Evolutionary conservation across 371 early-diverging fungal genomes (phyloP).

Genomic region (Lichtheimia ornata): DNA sequence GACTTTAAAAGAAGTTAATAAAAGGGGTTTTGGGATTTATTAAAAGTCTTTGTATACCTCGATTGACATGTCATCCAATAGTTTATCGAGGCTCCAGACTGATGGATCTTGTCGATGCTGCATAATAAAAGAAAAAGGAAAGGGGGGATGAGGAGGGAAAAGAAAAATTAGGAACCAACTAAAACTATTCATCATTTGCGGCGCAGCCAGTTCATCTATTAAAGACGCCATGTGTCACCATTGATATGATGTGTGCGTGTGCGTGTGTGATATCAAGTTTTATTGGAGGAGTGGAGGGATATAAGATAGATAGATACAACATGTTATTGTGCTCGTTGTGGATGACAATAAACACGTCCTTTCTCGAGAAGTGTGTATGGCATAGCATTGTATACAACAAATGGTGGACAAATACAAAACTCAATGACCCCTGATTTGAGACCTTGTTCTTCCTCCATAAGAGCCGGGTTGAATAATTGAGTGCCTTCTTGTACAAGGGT

Average conservation of each 20-base stretch:
- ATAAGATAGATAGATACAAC: not conserved
- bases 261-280: no score
- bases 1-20: no score
- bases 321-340: not conserved
- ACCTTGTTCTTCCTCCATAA: constrained; percentile 48
- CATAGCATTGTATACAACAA: constrained; percentile 30
- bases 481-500: constrained; percentile 34
- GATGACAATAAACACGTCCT: constrained; percentile 38
- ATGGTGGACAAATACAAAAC: constrained; percentile 51
- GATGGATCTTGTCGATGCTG: not conserved
- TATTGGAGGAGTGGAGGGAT: no score
- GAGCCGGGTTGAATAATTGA: constrained; percentile 31
- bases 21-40: no score
- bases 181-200: no score
- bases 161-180: not conserved
- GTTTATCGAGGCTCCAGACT: not conserved
- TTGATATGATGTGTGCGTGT: no score
- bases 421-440: constrained; percentile 34
- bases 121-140: constrained; percentile 1
- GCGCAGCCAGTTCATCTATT: no score
- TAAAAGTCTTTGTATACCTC: no score
- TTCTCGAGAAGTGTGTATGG: constrained; percentile 34
- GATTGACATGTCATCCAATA: no score
- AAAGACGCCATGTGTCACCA: no score
- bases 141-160: not conserved